Evolutionary conservation across 208 protist species (phyloP).

Genomic region (Vickermania ingenoplastis): DNA sequence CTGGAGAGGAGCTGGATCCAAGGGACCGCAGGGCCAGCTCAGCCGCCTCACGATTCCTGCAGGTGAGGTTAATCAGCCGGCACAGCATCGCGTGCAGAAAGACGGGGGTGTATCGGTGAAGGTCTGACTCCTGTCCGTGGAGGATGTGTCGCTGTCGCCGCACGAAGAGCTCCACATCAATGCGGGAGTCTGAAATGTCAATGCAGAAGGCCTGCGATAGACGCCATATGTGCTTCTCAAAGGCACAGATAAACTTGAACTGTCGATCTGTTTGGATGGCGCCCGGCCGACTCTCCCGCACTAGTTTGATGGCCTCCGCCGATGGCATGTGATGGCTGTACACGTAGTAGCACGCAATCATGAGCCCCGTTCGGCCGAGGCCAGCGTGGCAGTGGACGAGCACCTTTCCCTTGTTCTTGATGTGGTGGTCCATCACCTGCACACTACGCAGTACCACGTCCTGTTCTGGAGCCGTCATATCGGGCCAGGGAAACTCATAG

Average conservation of each 20-base stretch:
- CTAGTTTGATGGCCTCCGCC: conserved; percentile 58
- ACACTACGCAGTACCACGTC: conserved; percentile 84
- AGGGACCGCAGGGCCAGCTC: conserved; percentile 46
- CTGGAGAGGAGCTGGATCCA: conserved; percentile 41
- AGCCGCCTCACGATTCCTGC: conserved; percentile 19
- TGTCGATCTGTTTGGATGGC: conserved; percentile 84
- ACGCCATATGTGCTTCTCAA: conserved; percentile 79
- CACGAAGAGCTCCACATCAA: conserved; percentile 69
- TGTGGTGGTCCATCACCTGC: conserved; percentile 87
- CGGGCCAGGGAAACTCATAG: conserved; percentile 88
- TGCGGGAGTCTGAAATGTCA: conserved; percentile 61
- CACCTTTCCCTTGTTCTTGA: conserved; percentile 78
- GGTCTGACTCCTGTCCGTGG: conserved; percentile 73
- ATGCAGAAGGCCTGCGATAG: conserved; percentile 73
- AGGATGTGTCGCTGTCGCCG: conserved; percentile 67
- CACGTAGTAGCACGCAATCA: conserved; percentile 88
- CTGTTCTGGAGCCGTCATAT: conserved; percentile 86
- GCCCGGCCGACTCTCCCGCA: conserved; percentile 54
- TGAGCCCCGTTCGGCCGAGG: conserved; percentile 82
- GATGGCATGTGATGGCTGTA: conserved; percentile 73
- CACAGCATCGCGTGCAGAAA: conserved; percentile 68
- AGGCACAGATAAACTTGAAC: conserved; percentile 75
- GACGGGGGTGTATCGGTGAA: conserved; percentile 64
- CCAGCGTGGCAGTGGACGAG: conserved; percentile 90
- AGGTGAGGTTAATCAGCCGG: conserved; percentile 57